A percentile compares a stretch with the other conserved stretches of the same genome.
Conservation (phyloP, 2,329 filamentous ascomycete species). For the Penicillium aurantiogriseum region DNA sequence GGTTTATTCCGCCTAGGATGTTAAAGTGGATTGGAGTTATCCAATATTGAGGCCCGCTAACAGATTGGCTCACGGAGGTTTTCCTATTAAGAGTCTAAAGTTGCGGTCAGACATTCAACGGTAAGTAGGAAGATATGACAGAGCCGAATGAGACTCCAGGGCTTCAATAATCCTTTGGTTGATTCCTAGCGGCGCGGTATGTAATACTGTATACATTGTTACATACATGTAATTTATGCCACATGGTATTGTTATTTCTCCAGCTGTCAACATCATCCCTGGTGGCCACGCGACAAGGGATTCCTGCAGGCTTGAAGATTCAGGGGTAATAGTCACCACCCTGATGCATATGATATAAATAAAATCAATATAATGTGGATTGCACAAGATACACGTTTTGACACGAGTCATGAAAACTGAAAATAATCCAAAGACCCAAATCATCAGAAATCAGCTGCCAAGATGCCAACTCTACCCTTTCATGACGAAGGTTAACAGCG, state of each 20-base stretch:
- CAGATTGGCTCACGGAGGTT: conserved; percentile 12
- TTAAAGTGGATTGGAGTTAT: conserved; percentile 10
- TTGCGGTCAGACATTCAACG: conserved; percentile 23
- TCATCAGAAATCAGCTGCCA: not conserved
- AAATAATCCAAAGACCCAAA: not conserved
- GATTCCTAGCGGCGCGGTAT: not conserved
- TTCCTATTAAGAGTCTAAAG: conserved; percentile 12
- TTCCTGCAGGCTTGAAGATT: conserved; percentile 17
- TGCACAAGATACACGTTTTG: not conserved
- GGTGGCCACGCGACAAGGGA: conserved; percentile 29
- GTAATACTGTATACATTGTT: not conserved
- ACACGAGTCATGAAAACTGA: conserved; percentile 6
- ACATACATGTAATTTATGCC: conserved; percentile 1
- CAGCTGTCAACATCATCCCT: conserved; percentile 28
- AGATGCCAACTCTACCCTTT: not conserved
- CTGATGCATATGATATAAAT: not conserved
- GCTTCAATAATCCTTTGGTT: not conserved
- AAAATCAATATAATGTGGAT: not conserved
- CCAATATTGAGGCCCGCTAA: conserved; percentile 18
- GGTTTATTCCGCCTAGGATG: conserved; percentile 13
- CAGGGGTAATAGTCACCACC: conserved; percentile 4
- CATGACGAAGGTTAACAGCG: not conserved
- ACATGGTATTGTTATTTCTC: conserved; percentile 8
- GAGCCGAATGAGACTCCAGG: conserved; percentile 1
- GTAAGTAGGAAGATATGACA: not conserved